These are phyloP conservation scores for Termitomyces sp. DNA, from an alignment of 768 basidiomycete genomes.

Conservation along the genomic window DNA sequence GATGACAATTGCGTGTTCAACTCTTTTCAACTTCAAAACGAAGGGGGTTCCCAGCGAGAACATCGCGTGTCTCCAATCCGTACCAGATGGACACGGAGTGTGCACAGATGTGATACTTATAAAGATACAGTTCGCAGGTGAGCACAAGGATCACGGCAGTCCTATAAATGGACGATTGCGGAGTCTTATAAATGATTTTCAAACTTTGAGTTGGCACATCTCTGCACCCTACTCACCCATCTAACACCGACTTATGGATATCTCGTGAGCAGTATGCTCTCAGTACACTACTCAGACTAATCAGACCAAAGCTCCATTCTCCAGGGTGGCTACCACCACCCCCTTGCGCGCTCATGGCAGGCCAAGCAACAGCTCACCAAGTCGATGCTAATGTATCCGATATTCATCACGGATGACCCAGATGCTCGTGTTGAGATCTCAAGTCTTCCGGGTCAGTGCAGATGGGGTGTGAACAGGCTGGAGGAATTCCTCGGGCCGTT, in stretches of 20 bases:
- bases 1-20: too few relatives aligned
- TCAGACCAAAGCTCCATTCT: slow-evolving; percentile 61
- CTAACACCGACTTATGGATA: slow-evolving; percentile 29
- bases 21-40: too few relatives aligned
- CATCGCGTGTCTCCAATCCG: too few relatives aligned
- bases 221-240: background rate
- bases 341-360: slow-evolving; percentile 87
- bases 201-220: background rate
- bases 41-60: too few relatives aligned
- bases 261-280: slow-evolving; percentile 33
- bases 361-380: slow-evolving; percentile 75
- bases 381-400: slow-evolving; percentile 98
- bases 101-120: too few relatives aligned
- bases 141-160: too few relatives aligned
- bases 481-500: slow-evolving; percentile 83
- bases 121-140: too few relatives aligned
- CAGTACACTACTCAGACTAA: slow-evolving; percentile 5
- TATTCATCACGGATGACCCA: slow-evolving; percentile 95
- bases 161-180: background rate
- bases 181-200: background rate
- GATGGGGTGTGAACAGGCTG: slow-evolving; percentile 97
- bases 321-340: slow-evolving; percentile 93
- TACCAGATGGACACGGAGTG: too few relatives aligned
- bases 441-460: slow-evolving; percentile 78
- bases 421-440: slow-evolving; percentile 76